A percentile compares a stretch with the other conserved stretches of the same genome.
Evolutionary conservation across 2,329 filamentous ascomycete species (phyloP).

Genomic region (Phyllosticta paracitricarpa): DNA sequence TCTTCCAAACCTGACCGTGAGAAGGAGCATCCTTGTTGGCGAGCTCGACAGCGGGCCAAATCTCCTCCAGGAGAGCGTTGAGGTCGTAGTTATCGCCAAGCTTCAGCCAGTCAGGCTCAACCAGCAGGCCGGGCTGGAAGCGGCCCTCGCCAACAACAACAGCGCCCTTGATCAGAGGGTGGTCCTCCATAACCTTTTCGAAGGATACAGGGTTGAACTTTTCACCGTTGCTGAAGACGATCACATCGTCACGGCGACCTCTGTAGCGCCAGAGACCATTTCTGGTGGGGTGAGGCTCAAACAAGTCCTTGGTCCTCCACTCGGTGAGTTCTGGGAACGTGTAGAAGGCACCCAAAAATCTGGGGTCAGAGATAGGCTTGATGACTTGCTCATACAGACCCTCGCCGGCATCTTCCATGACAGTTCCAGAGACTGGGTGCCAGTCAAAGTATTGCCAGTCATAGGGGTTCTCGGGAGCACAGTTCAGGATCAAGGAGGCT

Average conservation of each 20-base stretch:
- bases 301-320: slow-evolving; percentile 15
- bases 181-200: slow-evolving; percentile 17
- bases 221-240: slow-evolving; percentile 15
- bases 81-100: slow-evolving; percentile 7
- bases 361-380: slow-evolving; percentile 19
- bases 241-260: slow-evolving; percentile 18
- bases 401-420: slow-evolving; percentile 17
- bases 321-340: slow-evolving; percentile 13
- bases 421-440: slow-evolving; percentile 16
- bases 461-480: slow-evolving; percentile 10
- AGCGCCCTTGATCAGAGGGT: slow-evolving; percentile 20
- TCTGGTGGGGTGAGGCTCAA: slow-evolving; percentile 11
- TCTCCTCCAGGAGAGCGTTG: slow-evolving; percentile 28
- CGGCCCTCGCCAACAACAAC: slow-evolving; percentile 23
- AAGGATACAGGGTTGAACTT: slow-evolving; percentile 17
- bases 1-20: slow-evolving; percentile 34
- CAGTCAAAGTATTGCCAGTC: slow-evolving; percentile 21
- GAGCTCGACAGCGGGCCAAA: slow-evolving; percentile 36
- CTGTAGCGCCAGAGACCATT: slow-evolving; percentile 13
- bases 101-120: slow-evolving; percentile 17
- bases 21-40: slow-evolving; percentile 33
- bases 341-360: slow-evolving; percentile 14
- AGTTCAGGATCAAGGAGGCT: slow-evolving; percentile 16
- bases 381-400: slow-evolving; percentile 14
- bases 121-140: slow-evolving; percentile 20